Percentiles rank a stretch among this genome's conserved stretches.
Evolutionary conservation across 1,284 basidiomycete species (phyloP).

Genomic region (Ustilago loliicola): DNA sequence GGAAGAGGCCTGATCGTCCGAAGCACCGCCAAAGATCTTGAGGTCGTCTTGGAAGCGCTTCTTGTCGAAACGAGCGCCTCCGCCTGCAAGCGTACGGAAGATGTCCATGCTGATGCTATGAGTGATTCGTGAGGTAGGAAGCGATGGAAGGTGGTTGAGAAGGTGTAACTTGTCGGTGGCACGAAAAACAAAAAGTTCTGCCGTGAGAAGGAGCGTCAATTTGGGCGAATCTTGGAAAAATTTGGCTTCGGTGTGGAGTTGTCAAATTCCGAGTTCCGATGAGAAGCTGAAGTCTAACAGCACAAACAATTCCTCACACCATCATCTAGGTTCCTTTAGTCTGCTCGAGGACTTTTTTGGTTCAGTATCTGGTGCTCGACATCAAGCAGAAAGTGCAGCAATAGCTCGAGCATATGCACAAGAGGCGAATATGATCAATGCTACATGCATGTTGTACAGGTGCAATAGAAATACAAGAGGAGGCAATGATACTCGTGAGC

Average conservation of each 20-base stretch:
- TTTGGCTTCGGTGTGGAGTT: conserved; percentile 38
- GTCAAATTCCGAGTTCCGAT: conserved; percentile 24
- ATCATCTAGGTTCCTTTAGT: background rate
- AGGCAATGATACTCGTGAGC: background rate
- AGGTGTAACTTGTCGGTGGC: background rate
- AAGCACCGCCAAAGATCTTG: conserved; percentile 76
- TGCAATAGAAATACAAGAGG: background rate
- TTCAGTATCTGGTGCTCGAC: background rate
- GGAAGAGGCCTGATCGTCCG: conserved; percentile 12
- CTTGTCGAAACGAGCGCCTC: conserved; percentile 78
- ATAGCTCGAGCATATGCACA: background rate
- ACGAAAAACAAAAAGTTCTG: background rate
- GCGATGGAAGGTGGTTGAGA: background rate
- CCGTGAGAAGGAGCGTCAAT: background rate
- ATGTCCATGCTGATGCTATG: conserved; percentile 64
- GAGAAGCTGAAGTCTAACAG: background rate
- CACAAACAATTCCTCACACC: background rate
- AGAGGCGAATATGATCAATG: background rate
- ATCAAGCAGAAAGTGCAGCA: too few species aligned
- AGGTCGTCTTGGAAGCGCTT: conserved; percentile 80
- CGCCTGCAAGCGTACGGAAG: conserved; percentile 64
- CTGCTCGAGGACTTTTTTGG: background rate
- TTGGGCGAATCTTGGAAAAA: conserved; percentile 39
- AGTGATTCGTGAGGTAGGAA: too few species aligned
- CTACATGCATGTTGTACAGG: background rate